Conservation (phyloP, 371 early-diverging fungal genomes). For the Rhizomucor pusillus region DNA sequence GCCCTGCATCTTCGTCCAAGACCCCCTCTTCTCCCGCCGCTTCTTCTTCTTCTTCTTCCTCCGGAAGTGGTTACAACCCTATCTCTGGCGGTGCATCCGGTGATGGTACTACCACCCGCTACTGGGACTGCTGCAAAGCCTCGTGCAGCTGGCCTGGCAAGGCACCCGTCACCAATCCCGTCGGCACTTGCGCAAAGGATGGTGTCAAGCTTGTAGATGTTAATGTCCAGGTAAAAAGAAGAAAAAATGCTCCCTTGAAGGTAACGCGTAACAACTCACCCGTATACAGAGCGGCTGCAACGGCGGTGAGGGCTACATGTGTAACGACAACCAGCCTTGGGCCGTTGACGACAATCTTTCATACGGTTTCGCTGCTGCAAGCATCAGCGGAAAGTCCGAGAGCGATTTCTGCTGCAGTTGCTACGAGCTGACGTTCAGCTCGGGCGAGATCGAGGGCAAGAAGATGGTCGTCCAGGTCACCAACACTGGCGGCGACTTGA, state of each 20-base stretch:
- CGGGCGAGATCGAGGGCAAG: conserved; percentile 32
- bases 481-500: conserved; percentile 46
- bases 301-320: conserved; percentile 38
- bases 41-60: background rate
- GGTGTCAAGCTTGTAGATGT: conserved; percentile 27
- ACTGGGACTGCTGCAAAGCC: conserved; percentile 54
- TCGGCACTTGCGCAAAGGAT: conserved; percentile 29
- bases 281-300: conserved; percentile 27
- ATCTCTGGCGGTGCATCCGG: conserved; percentile 28
- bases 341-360: conserved; percentile 31
- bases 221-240: conserved; percentile 14
- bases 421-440: conserved; percentile 43
- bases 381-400: conserved; percentile 28
- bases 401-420: conserved; percentile 44
- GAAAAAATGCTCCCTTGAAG: background rate
- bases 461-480: conserved; percentile 47
- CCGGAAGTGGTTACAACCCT: conserved; percentile 6
- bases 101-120: conserved; percentile 36
- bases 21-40: background rate
- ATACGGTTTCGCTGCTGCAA: conserved; percentile 48
- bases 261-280: too few species aligned
- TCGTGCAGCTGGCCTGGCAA: conserved; percentile 45
- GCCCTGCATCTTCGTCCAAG: background rate
- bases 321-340: conserved; percentile 48
- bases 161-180: conserved; percentile 27